Base-by-base conservation (phyloP, 805 yeast species). In the Starmera pachycereana region DNA sequence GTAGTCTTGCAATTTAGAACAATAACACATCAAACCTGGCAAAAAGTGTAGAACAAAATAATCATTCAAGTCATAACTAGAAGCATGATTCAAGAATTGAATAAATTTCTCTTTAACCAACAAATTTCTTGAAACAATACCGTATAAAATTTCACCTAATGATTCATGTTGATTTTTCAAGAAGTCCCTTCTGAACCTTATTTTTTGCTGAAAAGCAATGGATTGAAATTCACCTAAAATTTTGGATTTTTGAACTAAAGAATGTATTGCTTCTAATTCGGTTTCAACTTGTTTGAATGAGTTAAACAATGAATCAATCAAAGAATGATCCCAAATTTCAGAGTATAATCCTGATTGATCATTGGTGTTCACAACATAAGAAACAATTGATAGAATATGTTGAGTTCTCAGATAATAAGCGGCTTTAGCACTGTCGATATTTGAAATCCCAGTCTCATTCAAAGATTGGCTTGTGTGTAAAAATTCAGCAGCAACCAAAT, bases 401-500 rank as follows among this genome's bases (percentile, higher is more conserved):
- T 77, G 81, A 39, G 81, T 70, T 49, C 97, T 71, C 39, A 74
- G 62, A 52, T 78, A 84, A 56, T 74, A 87, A 9, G 76, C 69
- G 6, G 82, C 72, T 43, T 77, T 72, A 1, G 92, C 95, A 16
- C 72, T 65, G 47, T 81, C 88, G 8, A 68, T 45, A 28, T 74
- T 55, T 3, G 68, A 61, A 0, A 69, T 62, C 1, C 82, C 81
- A 22, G 33, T 45, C 13, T 52, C 60, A 44, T 51, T 57, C 39
- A 50, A 62, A 19, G 56, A 56, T 14, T 62, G 52, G 4, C 87
- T 71, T 44, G 60, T 56, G 38, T 63, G 71, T 3, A 89, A 66
- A 25, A 85, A 54, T 52, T 87, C 84, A 1, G 94, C 92, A 2
- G 85, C 72, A 3, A 73, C 66, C 27, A 83, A 39, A 56, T 90